Percentiles rank a stretch among this genome's conserved stretches.
Evolutionary conservation across 164 flowering plant genomes (phyloP).

Genomic region (Stephania yunnanensis): DNA sequence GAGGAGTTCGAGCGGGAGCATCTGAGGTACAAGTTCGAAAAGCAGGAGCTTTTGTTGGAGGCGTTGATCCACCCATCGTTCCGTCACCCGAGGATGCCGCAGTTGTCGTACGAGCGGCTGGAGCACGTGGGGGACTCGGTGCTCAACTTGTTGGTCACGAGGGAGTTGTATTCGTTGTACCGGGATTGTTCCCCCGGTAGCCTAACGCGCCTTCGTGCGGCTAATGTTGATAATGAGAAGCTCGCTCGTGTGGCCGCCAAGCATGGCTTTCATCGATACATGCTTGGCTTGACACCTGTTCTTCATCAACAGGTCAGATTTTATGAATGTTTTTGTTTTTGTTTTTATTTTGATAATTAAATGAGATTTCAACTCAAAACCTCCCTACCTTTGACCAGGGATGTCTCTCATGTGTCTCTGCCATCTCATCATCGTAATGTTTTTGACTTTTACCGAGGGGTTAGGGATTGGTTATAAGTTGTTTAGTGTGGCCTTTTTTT

Average conservation of each 20-base stretch:
- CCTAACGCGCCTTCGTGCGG: conserved; percentile 41
- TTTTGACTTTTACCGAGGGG: too few species aligned
- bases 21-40: conserved; percentile 10
- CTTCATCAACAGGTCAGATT: conserved; percentile 28
- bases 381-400: too few species aligned
- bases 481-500: too few species aligned
- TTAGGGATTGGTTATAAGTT: too few species aligned
- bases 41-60: conserved; percentile 10
- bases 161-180: conserved; percentile 31
- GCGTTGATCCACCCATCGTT: conserved; percentile 22
- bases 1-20: too few species aligned
- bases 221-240: conserved; percentile 61
- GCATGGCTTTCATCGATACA: conserved; percentile 28
- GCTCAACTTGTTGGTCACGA: conserved; percentile 31
- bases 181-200: conserved; percentile 23
- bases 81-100: background rate
- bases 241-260: conserved; percentile 59
- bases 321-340: too few species aligned
- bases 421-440: too few species aligned
- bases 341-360: too few species aligned
- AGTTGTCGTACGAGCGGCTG: background rate
- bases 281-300: conserved; percentile 33
- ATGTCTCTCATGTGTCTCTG: too few species aligned
- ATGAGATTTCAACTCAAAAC: too few species aligned
- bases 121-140: conserved; percentile 56